Conservation (phyloP, 176 grass and related monocot species). For the Chrysopogon serrulatus region DNA sequence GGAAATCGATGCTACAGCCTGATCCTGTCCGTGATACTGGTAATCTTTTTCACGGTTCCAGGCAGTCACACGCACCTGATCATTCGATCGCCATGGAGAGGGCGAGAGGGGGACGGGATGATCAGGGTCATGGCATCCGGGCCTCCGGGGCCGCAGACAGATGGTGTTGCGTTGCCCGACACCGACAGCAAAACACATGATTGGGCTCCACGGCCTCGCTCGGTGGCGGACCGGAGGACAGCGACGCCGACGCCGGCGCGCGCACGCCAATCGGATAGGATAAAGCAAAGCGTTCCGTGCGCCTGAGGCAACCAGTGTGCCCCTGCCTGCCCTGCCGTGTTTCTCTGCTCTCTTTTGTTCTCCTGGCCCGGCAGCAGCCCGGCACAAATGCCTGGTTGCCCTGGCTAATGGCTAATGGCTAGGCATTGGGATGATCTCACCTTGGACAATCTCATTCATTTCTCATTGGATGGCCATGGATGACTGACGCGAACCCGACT, state of each 20-base stretch:
- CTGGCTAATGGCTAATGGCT: not conserved
- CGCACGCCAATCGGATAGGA: not conserved
- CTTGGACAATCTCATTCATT: too few relatives aligned
- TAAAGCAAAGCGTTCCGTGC: constrained; percentile 19
- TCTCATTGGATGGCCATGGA: too few relatives aligned
- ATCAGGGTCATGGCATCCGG: too few relatives aligned
- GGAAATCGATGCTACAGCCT: not conserved
- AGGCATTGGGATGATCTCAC: not conserved
- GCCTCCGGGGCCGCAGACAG: not conserved
- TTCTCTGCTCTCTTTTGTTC: not conserved
- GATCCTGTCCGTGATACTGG: not conserved
- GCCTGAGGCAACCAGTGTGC: constrained; percentile 20
- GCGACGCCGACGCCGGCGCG: not conserved
- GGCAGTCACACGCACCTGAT: too few relatives aligned
- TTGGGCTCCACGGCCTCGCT: not conserved
- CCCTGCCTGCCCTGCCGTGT: not conserved
- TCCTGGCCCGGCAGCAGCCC: not conserved
- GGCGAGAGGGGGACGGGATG: not conserved
- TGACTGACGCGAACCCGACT: not conserved
- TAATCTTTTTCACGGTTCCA: too few relatives aligned
- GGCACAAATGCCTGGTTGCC: not conserved
- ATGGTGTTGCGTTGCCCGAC: not conserved
- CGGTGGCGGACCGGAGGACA: not conserved
- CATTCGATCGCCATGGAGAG: not conserved
- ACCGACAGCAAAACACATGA: constrained; percentile 4